Percentiles rank a stretch among this genome's conserved stretches.
Conservation (phyloP, 257 asterid species). For the Petunia axillaris region DNA sequence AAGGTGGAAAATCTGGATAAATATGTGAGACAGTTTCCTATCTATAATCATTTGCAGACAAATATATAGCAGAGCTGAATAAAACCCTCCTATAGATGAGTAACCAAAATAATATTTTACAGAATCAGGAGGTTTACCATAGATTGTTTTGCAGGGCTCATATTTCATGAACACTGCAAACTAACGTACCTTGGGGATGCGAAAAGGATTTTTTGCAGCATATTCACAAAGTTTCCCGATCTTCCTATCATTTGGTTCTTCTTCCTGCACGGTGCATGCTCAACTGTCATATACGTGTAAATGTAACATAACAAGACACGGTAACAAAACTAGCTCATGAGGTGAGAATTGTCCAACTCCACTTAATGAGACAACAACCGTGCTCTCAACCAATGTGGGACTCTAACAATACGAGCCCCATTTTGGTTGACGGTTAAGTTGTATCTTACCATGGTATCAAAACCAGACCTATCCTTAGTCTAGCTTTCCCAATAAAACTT, state of each 20-base stretch:
- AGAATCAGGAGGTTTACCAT: slow-evolving; percentile 18
- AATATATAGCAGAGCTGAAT: not conserved
- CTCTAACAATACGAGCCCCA: too few relatives aligned
- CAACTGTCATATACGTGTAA: slow-evolving; percentile 25
- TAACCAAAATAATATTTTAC: not conserved
- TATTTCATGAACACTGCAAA: not conserved
- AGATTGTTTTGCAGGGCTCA: not conserved
- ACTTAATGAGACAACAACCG: too few relatives aligned
- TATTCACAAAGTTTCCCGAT: slow-evolving; percentile 94
- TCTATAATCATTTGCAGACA: not conserved
- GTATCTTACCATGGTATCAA: too few relatives aligned
- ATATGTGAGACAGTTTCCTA: slow-evolving; percentile 13
- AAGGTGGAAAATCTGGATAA: not conserved
- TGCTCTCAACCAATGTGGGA: too few relatives aligned
- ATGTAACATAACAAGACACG: not conserved
- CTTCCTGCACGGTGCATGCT: slow-evolving; percentile 55
- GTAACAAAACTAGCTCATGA: too few relatives aligned
- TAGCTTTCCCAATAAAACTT: too few relatives aligned
- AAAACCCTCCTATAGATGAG: slow-evolving; percentile 12
- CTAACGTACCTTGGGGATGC: slow-evolving; percentile 85
- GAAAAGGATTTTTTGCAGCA: slow-evolving; percentile 90
- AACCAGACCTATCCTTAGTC: too few relatives aligned
- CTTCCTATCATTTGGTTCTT: slow-evolving; percentile 89
- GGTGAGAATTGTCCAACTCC: too few relatives aligned
- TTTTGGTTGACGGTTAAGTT: too few relatives aligned